Evolutionary conservation across 148 eudicot genomes (phyloP).

Genomic region (Chenopodium quinoa): DNA sequence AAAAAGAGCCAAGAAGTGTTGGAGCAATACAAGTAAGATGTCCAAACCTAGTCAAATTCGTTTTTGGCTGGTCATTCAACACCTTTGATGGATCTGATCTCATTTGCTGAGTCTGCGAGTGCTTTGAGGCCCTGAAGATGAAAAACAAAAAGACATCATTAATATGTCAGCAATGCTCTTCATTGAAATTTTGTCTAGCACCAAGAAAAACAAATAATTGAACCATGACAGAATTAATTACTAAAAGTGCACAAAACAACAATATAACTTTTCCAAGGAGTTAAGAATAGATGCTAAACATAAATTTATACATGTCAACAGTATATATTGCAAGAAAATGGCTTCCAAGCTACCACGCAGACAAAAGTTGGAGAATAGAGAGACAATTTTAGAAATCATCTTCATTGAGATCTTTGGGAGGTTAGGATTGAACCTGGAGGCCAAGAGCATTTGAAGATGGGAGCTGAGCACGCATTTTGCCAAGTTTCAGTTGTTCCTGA

Average conservation of each 20-base stretch:
- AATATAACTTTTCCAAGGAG: not conserved
- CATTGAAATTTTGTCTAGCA: not conserved
- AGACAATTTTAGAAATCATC: not conserved
- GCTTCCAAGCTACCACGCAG: not conserved
- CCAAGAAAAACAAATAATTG: not conserved
- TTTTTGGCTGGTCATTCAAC: conserved; percentile 24
- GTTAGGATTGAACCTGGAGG: conserved; percentile 43
- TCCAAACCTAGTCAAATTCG: conserved; percentile 38
- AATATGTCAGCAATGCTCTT: not conserved
- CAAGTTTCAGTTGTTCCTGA: conserved; percentile 54
- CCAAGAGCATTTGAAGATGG: conserved; percentile 33
- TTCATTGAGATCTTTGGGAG: not conserved
- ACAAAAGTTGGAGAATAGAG: not conserved
- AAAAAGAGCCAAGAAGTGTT: not conserved
- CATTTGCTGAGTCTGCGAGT: conserved; percentile 30
- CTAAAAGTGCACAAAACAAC: not conserved
- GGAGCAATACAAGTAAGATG: not conserved
- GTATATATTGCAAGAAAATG: not conserved
- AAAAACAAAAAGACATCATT: not conserved
- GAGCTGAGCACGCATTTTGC: conserved; percentile 43
- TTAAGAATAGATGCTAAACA: not conserved
- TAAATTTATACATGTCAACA: not conserved
- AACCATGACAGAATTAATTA: not conserved
- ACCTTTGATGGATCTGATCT: conserved; percentile 30
- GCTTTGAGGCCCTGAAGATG: conserved; percentile 47